These are phyloP conservation scores for Lecanosticta acicola DNA, from an alignment of 2,329 filamentous ascomycete genomes.

Conservation along the genomic window DNA sequence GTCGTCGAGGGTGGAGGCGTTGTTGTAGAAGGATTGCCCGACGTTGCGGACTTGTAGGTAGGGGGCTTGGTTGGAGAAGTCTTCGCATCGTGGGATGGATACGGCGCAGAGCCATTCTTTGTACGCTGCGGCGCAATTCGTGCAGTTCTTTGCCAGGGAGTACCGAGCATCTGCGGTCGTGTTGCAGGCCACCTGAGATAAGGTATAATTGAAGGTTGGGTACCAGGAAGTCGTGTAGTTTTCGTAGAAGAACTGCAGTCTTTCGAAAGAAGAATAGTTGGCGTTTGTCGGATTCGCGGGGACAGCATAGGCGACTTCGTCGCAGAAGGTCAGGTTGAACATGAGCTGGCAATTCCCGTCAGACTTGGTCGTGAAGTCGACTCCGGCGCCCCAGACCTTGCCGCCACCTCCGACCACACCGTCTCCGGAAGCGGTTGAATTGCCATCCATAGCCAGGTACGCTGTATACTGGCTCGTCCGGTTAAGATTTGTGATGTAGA, in stretches of 20 bases:
- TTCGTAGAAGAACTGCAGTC: slow-evolving; percentile 72
- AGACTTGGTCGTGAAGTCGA: slow-evolving; percentile 73
- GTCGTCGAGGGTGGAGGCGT: slow-evolving; percentile 23
- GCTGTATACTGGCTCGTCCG: slow-evolving; percentile 65
- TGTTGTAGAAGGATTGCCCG: slow-evolving; percentile 38
- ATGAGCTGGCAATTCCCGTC: slow-evolving; percentile 81
- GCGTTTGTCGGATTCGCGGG: slow-evolving; percentile 68
- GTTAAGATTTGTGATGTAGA: slow-evolving; percentile 73
- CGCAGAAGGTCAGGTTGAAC: slow-evolving; percentile 82
- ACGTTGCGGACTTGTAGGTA: slow-evolving; percentile 67
- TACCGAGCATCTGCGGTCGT: slow-evolving; percentile 67
- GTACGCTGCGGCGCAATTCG: slow-evolving; percentile 73
- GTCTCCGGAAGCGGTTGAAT: slow-evolving; percentile 49
- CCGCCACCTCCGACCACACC: slow-evolving; percentile 66
- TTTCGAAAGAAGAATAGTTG: slow-evolving; percentile 31
- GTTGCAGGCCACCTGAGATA: slow-evolving; percentile 82
- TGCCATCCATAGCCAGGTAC: slow-evolving; percentile 60
- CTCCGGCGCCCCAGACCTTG: slow-evolving; percentile 59
- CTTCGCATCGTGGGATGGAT: slow-evolving; percentile 84
- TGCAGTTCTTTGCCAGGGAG: slow-evolving; percentile 71
- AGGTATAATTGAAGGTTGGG: slow-evolving; percentile 69
- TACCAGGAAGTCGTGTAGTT: slow-evolving; percentile 64
- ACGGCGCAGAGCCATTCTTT: slow-evolving; percentile 94
- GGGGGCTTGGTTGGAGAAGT: slow-evolving; percentile 57
- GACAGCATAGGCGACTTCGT: slow-evolving; percentile 83